Evolutionary conservation across 208 protist species (phyloP).

Genomic region (Crithidia bombi): DNA sequence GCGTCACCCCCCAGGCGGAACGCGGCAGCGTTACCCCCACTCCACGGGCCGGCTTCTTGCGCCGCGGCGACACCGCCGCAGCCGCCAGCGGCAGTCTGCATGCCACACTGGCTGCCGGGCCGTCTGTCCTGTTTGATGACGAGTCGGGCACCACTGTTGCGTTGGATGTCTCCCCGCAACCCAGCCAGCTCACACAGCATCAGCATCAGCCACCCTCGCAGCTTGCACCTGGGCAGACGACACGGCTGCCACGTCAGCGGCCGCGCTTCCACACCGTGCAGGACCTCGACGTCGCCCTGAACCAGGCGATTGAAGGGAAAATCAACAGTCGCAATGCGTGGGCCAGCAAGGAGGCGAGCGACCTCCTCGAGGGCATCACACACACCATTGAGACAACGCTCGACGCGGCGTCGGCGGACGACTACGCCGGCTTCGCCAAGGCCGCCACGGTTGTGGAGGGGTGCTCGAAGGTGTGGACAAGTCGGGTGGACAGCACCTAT

Average conservation of each 20-base stretch:
- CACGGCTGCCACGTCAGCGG: conserved; percentile 56
- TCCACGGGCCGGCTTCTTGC: conserved; percentile 20
- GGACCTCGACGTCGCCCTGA: conserved; percentile 85
- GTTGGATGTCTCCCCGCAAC: conserved; percentile 38
- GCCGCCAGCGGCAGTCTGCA: conserved; percentile 6
- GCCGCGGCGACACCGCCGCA: conserved; percentile 15
- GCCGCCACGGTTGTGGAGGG: conserved; percentile 92
- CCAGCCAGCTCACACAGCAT: conserved; percentile 42
- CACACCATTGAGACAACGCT: conserved; percentile 88
- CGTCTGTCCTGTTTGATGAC: conserved; percentile 70
- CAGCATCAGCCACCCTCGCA: conserved; percentile 1
- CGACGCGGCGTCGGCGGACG: conserved; percentile 62
- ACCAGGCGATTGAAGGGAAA: conserved; percentile 89
- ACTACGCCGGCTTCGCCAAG: conserved; percentile 91
- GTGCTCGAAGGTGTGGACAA: conserved; percentile 94
- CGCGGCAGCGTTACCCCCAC: conserved; percentile 10
- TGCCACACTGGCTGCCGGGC: conserved; percentile 44
- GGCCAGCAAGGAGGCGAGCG: conserved; percentile 85
- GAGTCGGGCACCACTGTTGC: conserved; percentile 28
- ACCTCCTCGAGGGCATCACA: conserved; percentile 89
- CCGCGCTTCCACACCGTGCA: conserved; percentile 86
- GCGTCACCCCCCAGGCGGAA: conserved; percentile 5
- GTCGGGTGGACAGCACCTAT: conserved; percentile 90
- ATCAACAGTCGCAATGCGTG: conserved; percentile 92
- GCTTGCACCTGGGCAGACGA: conserved; percentile 5